Conservation (phyloP, 1,284 basidiomycete genomes). For the Exsudoporus floridanus region DNA sequence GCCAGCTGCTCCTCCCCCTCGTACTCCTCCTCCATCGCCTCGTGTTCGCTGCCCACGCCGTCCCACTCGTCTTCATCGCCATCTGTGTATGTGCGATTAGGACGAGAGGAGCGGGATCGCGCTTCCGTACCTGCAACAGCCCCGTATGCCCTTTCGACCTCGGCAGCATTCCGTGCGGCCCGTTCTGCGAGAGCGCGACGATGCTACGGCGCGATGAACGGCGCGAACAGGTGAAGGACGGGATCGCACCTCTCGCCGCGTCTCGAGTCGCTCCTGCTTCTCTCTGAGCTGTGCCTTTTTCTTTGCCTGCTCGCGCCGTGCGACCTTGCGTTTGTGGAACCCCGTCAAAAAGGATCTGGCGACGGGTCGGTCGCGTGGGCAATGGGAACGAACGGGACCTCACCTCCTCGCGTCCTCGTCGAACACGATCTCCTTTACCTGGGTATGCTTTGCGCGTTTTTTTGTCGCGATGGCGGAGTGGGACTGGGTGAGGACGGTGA, state of each 20-base stretch:
- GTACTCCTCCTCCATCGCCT: conserved; percentile 59
- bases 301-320: conserved; percentile 68
- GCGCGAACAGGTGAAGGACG: neutral
- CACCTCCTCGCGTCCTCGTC: conserved; percentile 76
- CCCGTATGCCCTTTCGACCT: conserved; percentile 72
- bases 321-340: conserved; percentile 82
- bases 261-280: conserved; percentile 65
- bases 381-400: neutral
- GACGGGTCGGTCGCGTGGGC: conserved; percentile 4
- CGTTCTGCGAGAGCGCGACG: conserved; percentile 67
- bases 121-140: conserved; percentile 43
- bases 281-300: conserved; percentile 66
- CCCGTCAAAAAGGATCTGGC: conserved; percentile 80
- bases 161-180: conserved; percentile 65
- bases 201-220: conserved; percentile 47
- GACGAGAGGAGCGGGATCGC: conserved; percentile 2
- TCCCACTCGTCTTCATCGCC: conserved; percentile 44
- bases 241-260: conserved; percentile 61
- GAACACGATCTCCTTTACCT: conserved; percentile 72
- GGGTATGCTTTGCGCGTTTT: conserved; percentile 52
- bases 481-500: conserved; percentile 57
- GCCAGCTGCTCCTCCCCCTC: conserved; percentile 77
- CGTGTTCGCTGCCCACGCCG: conserved; percentile 30
- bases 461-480: conserved; percentile 63
- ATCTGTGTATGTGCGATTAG: conserved; percentile 24